phyloP scores from a whole-genome alignment of 495 filamentous ascomycete species.

The Aspergillus heteromorphus region DNA sequence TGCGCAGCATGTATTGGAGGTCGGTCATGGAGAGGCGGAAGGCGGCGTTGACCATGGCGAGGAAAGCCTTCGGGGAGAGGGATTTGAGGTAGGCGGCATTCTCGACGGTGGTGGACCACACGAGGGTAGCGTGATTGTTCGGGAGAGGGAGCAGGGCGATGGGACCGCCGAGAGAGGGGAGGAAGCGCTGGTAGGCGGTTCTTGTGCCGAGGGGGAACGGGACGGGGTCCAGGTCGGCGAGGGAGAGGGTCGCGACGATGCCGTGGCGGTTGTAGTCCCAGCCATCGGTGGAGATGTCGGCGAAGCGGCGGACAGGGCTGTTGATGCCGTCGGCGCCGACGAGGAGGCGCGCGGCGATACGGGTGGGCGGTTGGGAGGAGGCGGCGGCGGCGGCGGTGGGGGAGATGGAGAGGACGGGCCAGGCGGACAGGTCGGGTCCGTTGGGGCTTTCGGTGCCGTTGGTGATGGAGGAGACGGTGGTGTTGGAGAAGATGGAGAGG shows the following conservation, averaged over 20 bases:
- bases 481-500: constrained; percentile 65
- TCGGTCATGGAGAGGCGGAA: constrained; percentile 79
- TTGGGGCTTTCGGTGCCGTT: constrained; percentile 61
- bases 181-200: constrained; percentile 90
- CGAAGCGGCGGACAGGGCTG: constrained; percentile 86
- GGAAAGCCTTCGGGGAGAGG: constrained; percentile 64
- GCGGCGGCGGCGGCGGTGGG: constrained; percentile 21
- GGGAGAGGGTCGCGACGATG: constrained; percentile 79
- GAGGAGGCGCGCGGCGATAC: constrained; percentile 73
- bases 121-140: constrained; percentile 72
- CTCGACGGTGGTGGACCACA: constrained; percentile 84
- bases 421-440: constrained; percentile 70
- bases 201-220: constrained; percentile 41
- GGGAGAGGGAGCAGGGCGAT: constrained; percentile 88
- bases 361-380: constrained; percentile 25
- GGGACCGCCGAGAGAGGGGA: constrained; percentile 73
- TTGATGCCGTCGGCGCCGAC: constrained; percentile 94
- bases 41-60: constrained; percentile 86
- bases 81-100: constrained; percentile 77
- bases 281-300: constrained; percentile 74
- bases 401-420: constrained; percentile 75
- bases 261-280: constrained; percentile 94
- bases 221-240: constrained; percentile 44
- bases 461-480: constrained; percentile 69
- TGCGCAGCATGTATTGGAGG: constrained; percentile 70